phyloP scores from a whole-genome alignment of 2,329 filamentous ascomycete genomes.

The Cyanodermella asteris region DNA sequence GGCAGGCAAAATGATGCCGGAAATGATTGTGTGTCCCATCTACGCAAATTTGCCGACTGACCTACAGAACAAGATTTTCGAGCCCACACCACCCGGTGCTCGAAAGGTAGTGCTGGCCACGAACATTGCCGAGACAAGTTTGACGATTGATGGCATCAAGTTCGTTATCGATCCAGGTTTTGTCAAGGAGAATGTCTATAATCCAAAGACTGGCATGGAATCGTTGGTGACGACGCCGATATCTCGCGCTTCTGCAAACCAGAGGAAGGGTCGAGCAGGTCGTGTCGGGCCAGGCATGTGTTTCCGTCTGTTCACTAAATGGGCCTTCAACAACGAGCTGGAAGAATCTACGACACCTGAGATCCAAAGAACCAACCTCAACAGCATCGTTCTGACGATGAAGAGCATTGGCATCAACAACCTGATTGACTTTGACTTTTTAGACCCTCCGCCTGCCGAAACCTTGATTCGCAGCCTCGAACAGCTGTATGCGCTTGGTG shows the following conservation, averaged over 20 bases:
- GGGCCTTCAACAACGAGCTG: slow-evolving; percentile 84
- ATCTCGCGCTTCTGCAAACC: slow-evolving; percentile 77
- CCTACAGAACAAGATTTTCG: slow-evolving; percentile 80
- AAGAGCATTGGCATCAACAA: slow-evolving; percentile 86
- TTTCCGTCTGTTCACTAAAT: slow-evolving; percentile 83
- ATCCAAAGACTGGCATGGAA: slow-evolving; percentile 78
- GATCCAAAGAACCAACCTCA: slow-evolving; percentile 78
- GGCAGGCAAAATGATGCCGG: slow-evolving; percentile 60
- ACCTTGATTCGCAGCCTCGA: slow-evolving; percentile 76
- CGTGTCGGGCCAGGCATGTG: slow-evolving; percentile 83
- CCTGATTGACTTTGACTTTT: slow-evolving; percentile 82
- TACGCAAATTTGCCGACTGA: slow-evolving; percentile 87
- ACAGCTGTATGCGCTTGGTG: slow-evolving; percentile 74
- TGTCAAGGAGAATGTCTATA: slow-evolving; percentile 88
- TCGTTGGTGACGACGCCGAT: slow-evolving; percentile 78
- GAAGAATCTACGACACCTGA: slow-evolving; percentile 82
- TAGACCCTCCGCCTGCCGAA: slow-evolving; percentile 80
- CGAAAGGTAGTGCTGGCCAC: slow-evolving; percentile 87
- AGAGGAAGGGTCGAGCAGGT: slow-evolving; percentile 77
- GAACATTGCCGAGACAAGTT: slow-evolving; percentile 87
- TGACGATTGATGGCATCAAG: slow-evolving; percentile 90
- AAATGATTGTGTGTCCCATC: slow-evolving; percentile 78
- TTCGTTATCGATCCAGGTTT: slow-evolving; percentile 93
- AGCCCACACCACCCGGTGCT: slow-evolving; percentile 64
- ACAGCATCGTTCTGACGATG: slow-evolving; percentile 59